phyloP scores from a whole-genome alignment of 2,329 filamentous ascomycete genomes.

The Fonsecaea nubica region DNA sequence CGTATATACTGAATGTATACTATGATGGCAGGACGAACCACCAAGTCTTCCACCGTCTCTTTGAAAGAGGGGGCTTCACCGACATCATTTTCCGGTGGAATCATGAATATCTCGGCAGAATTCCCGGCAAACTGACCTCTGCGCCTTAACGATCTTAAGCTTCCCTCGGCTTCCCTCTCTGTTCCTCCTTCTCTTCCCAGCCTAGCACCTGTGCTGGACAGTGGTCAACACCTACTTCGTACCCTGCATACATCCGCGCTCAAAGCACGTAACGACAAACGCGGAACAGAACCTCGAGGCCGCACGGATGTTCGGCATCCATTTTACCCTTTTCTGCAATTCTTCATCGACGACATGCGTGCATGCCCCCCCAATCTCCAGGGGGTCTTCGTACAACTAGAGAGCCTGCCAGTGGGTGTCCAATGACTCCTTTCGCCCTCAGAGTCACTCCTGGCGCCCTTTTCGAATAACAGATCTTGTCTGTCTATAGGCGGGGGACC shows the following conservation, averaged over 20 bases:
- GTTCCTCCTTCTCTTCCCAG: too few relatives aligned
- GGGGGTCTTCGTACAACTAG: not conserved
- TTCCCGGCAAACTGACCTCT: too few relatives aligned
- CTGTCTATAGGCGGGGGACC: not conserved
- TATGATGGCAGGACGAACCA: too few relatives aligned
- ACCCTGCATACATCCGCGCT: too few relatives aligned
- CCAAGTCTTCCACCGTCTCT: too few relatives aligned
- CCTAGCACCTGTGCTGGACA: too few relatives aligned
- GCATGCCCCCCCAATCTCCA: not conserved
- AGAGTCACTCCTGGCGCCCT: not conserved
- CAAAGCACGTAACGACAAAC: not conserved
- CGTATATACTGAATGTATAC: not conserved
- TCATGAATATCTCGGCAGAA: too few relatives aligned
- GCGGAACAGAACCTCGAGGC: not conserved
- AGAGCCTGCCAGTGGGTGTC: not conserved
- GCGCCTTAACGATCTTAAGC: too few relatives aligned
- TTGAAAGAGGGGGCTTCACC: too few relatives aligned
- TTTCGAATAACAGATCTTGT: not conserved
- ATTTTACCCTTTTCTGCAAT: not conserved
- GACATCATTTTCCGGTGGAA: too few relatives aligned
- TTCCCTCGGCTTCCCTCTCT: too few relatives aligned
- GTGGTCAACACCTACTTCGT: too few relatives aligned
- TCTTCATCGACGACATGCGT: not conserved
- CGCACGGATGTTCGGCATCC: slow-evolving; percentile 1
- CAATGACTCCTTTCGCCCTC: not conserved